Base-by-base conservation (phyloP, 352 stramenopile genomes). In the Halophytophthora polymorphica region DNA sequence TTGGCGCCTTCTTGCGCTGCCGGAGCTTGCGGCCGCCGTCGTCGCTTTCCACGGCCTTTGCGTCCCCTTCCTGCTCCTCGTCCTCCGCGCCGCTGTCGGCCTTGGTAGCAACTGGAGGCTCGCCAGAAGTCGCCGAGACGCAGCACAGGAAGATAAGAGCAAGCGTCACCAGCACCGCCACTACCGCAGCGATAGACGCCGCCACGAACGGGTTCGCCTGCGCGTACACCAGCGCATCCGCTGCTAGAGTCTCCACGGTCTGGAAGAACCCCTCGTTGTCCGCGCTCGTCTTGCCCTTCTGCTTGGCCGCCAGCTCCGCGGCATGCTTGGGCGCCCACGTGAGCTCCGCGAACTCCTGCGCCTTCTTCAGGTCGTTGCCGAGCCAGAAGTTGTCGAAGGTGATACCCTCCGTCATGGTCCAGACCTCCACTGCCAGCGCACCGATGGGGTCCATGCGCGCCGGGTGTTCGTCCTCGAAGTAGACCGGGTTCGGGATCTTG, bases 301-400 rank as follows among this genome's bases (percentile, higher is more conserved):
- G 62, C 25, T 83, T 63, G 23, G 77, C 69, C n/a, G 75, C 61
- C 19, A 68, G 34, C 47, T 96, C 86, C 3, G 66, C 55, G 39
- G 76, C 60, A 46, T 91, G 77, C 69, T 96, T 96, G 2, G 72
- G 68, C 3, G 55, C 60, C 64, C 85, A 96, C 45, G 82, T 94
- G 3, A 77, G 52, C 15, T 87, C 67, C 1, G 82, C 84, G 61
- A 96, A 95, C 49, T 77, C 70, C 50, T 86, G 71, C 1, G 86
- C 86, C 58, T 92, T 87, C 38, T 70, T 69, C 28, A 83, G 45
- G 41, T 96, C 83, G 56, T 97, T 81, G 12, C 78, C 87, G 18
- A 98, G 68, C 72, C 90, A 90, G 47, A 98, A 92, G 66, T 98
- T 97, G 58, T 98, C 90, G 54, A 98, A 97, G 29, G 71, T 75